Evolutionary conservation across 2,329 filamentous ascomycete genomes (phyloP), one percentile per base, ranked within the genome.

Genomic region (Fusarium nodosum): DNA sequence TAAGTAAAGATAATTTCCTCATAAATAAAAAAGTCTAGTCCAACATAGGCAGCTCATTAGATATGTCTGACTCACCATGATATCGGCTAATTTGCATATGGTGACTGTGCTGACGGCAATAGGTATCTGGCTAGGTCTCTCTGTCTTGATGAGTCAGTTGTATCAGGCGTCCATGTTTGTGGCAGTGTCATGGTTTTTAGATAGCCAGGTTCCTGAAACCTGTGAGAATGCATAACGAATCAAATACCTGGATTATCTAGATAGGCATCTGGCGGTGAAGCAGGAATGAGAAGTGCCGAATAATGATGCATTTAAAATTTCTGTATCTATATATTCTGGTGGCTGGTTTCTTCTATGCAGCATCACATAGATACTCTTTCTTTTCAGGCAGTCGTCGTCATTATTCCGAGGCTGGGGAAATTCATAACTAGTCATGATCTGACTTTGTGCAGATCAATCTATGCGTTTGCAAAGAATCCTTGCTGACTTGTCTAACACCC

Each of bases 401-500:
- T 16, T 24, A 8, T 24, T 1, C 20, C n/a, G n/a, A 20, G 26
- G 44, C 28, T 45, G 31, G 28, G 24, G 7, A 2, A 31, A 20
- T 20, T 20, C 44, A 46, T 16, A 46, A 46, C 12, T 46, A 30
- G 15, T 46, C 22, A 20, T 45, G 42, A 30, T 30, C 10, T 9
- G n/a, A 30, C 10, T 4, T 4, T 39, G 36, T 13, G 48, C 7
- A 30, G 6, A 22, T 5, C 20, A 39, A 22, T 1, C 11, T 39
- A 52, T 52, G 48, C 24, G 20, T 7, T 7, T 22, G 33, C 24
- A 13, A n/a, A 8, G n/a, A 38, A 30, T 26, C 20, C 22, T 26
- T 36, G n/a, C 24, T 36, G 39, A 55, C 52, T 15, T 55, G 52
- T 55, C 31, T 47, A 16, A 34, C 31, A 20, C 20, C 30, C 9